These are phyloP conservation scores for Aspergillus melleus DNA, from an alignment of 2,329 filamentous ascomycete genomes.

Conservation along the genomic window DNA sequence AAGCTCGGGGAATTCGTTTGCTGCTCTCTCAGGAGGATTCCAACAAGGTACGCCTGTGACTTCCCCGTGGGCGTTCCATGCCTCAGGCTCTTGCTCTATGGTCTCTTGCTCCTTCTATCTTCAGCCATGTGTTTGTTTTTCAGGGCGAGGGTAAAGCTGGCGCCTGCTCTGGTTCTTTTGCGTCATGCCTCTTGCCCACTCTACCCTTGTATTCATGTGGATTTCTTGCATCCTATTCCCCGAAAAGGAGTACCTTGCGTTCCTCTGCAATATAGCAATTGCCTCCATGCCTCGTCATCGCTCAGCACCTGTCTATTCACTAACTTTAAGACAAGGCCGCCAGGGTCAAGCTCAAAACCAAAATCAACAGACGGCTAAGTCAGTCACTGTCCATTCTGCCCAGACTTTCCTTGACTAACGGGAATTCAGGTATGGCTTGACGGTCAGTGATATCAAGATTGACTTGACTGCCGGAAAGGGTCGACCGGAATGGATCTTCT, in stretches of 20 bases:
- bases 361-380: slow-evolving; percentile 25
- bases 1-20: slow-evolving; percentile 59
- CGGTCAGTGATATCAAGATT: slow-evolving; percentile 58
- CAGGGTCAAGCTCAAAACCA: slow-evolving; percentile 14
- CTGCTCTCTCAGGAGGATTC: slow-evolving; percentile 44
- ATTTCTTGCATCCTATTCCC: too few relatives aligned
- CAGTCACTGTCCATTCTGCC: slow-evolving; percentile 14
- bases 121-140: not conserved
- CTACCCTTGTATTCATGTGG: too few relatives aligned
- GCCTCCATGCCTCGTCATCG: not conserved
- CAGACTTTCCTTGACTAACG: slow-evolving; percentile 18
- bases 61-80: not conserved
- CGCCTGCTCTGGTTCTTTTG: too few relatives aligned
- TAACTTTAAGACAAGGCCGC: slow-evolving; percentile 20
- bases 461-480: slow-evolving; percentile 66
- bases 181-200: not conserved
- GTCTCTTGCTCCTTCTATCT: not conserved
- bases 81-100: not conserved
- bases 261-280: not conserved
- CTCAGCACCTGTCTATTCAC: not conserved
- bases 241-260: not conserved
- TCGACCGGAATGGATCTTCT: slow-evolving; percentile 80
- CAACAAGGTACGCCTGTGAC: not conserved
- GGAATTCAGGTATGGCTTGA: slow-evolving; percentile 53
- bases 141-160: not conserved